Conservation (phyloP, 2,329 filamentous ascomycete species). For the Torrubiellomyces zombiae region DNA sequence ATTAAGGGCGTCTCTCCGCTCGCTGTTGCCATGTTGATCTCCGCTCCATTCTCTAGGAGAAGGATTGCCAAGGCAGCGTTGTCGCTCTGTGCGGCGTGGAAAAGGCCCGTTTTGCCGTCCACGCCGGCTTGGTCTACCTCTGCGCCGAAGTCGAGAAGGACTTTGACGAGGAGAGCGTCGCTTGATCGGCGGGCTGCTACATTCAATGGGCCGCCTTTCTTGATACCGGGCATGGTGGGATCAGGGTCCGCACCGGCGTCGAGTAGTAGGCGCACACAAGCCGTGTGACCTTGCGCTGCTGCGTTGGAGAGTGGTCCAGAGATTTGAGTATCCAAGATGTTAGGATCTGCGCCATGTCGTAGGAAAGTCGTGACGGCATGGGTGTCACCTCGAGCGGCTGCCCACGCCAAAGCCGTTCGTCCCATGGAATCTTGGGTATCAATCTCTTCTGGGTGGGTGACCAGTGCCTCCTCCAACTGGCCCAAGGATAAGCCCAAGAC, state of each 20-base stretch:
- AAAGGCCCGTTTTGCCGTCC: slow-evolving; percentile 14
- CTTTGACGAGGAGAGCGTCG: slow-evolving; percentile 12
- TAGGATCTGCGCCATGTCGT: slow-evolving; percentile 6
- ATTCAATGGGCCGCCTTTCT: slow-evolving; percentile 14
- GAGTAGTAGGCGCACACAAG: slow-evolving; percentile 6
- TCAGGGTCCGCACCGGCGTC: slow-evolving; percentile 10
- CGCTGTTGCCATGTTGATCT: slow-evolving; percentile 13
- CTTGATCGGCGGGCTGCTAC: slow-evolving; percentile 13
- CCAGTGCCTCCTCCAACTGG: slow-evolving; percentile 5
- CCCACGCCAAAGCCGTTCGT: slow-evolving; percentile 8
- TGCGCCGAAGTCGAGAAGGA: slow-evolving; percentile 16
- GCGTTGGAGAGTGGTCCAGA: slow-evolving; percentile 8
- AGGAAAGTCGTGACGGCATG: slow-evolving; percentile 5
- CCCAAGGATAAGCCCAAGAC: slow-evolving; percentile 5
- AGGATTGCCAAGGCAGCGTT: slow-evolving; percentile 14
- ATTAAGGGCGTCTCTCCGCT: slow-evolving; percentile 15
- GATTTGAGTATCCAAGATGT: slow-evolving; percentile 8
- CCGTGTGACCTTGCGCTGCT: slow-evolving; percentile 7
- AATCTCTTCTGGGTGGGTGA: slow-evolving; percentile 4
- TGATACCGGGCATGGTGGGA: slow-evolving; percentile 10
- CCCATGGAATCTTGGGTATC: slow-evolving; percentile 8
- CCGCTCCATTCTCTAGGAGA: slow-evolving; percentile 17
- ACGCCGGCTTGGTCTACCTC: slow-evolving; percentile 15
- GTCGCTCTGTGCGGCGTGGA: slow-evolving; percentile 14
- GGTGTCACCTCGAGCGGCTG: slow-evolving; percentile 7